Base-by-base conservation (phyloP, 495 filamentous ascomycete species). In the Staphylotrichum longicolle region DNA sequence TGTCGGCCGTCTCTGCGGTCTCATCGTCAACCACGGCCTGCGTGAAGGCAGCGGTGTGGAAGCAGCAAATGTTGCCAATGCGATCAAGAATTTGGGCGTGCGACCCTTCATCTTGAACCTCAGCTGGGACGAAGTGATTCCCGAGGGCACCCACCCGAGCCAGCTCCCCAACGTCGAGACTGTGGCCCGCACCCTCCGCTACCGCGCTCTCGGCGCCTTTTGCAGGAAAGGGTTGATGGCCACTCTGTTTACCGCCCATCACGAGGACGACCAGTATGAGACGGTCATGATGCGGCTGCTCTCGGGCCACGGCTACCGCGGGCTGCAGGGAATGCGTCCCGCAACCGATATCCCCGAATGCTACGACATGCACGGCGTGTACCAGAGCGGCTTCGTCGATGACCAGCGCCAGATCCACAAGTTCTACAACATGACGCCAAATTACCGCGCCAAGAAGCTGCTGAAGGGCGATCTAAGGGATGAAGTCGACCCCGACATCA, bases 261-360 rank as follows among this genome's bases (percentile, higher is more conserved):
- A 97, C 72, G 77, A 82, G 63, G 88, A 92, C 68, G 92, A 98
- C 70, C 86, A 89, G 65, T 89, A 90, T 42, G 94, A 98, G 73
- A 96, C 93, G 0, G 81, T 95, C 4, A 70, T 98, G 46, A 86
- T 88, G 84, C 79, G 91, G 47, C 68, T 97, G 44, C 73, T 85
- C 0, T 70, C 74, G 20, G 84, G 86, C 6, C 85, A 87, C 46
- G 75, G 79, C 9, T 80, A 82, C 32, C 70, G 79, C n/a, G 91
- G 89, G 0, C 75, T 97, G 40, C 74, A 75, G 5, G 91, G 90
- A 0, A 96, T 98, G 60, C 81, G 75, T 40, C 48, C 74, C 10
- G 75, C 82, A 4, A 74, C 80, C 14, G 78, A 83, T 32, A 92
- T 98, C 37, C 94, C 94, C 6, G 92, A 97, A 72, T 93, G 90